These are phyloP conservation scores for Alloascoidea africana DNA, from an alignment of 805 yeast species.

Conservation along the genomic window DNA sequence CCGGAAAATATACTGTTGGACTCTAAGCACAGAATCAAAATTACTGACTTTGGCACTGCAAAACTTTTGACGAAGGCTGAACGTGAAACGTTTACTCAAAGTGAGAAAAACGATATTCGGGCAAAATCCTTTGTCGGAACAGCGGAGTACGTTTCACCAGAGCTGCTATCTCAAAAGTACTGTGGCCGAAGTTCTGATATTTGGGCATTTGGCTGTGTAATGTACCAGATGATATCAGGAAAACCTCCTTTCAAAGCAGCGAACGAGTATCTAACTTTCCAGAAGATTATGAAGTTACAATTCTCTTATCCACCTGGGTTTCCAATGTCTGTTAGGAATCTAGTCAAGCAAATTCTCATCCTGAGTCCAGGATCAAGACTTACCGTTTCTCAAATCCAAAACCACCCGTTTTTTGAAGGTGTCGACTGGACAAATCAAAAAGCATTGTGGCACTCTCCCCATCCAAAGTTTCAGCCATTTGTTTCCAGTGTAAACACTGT, in stretches of 20 bases:
- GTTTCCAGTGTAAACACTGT: constrained; percentile 22
- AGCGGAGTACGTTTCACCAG: constrained; percentile 94
- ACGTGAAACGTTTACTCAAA: constrained; percentile 15
- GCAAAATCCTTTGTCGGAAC: constrained; percentile 83
- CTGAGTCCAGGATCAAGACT: constrained; percentile 59
- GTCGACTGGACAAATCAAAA: constrained; percentile 54
- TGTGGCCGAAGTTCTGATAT: constrained; percentile 77
- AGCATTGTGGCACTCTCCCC: constrained; percentile 50
- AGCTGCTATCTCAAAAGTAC: constrained; percentile 56
- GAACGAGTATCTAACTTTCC: constrained; percentile 78
- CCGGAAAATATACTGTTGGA: constrained; percentile 87
- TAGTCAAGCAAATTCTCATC: constrained; percentile 51
- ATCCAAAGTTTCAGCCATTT: constrained; percentile 59
- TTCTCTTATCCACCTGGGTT: constrained; percentile 57
- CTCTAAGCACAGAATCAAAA: constrained; percentile 73
- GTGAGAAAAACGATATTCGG: constrained; percentile 20
- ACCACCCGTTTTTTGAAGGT: constrained; percentile 55
- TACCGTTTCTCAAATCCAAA: constrained; percentile 38
- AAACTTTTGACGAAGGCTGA: constrained; percentile 32
- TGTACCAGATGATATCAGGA: constrained; percentile 73
- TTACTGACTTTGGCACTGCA: constrained; percentile 98
- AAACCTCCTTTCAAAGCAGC: constrained; percentile 80
- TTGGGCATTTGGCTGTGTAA: constrained; percentile 92
- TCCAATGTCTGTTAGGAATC: constrained; percentile 47
- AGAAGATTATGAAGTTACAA: constrained; percentile 66